Conservation (phyloP, 2,329 filamentous ascomycete genomes). For the Drechslera avenae region DNA sequence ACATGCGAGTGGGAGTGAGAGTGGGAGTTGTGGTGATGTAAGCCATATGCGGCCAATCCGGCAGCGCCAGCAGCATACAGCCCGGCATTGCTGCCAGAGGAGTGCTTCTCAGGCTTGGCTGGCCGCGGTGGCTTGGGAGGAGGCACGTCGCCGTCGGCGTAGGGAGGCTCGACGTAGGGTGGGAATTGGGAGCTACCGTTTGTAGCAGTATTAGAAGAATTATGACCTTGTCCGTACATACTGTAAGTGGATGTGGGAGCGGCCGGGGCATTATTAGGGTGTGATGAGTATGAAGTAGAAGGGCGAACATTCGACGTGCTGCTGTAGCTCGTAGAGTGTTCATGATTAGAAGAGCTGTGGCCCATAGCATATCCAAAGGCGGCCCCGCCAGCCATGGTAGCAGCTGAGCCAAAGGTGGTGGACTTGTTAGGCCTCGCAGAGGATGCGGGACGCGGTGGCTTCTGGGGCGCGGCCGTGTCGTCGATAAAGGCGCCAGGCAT, state of each 20-base stretch:
- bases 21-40: conserved; percentile 48
- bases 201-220: conserved; percentile 34
- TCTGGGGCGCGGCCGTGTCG: conserved; percentile 36
- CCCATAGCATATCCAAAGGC: conserved; percentile 51
- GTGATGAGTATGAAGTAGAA: conserved; percentile 31
- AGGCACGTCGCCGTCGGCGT: conserved; percentile 26
- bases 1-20: conserved; percentile 37
- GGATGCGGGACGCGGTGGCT: conserved; percentile 37
- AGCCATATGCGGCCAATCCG: conserved; percentile 54
- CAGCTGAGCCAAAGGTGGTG: conserved; percentile 43
- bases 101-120: conserved; percentile 51
- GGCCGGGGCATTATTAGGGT: conserved; percentile 27
- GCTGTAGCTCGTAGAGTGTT: conserved; percentile 33
- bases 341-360: conserved; percentile 39
- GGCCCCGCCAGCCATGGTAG: conserved; percentile 48
- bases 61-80: conserved; percentile 55
- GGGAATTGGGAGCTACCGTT: conserved; percentile 41
- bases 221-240: conserved; percentile 39
- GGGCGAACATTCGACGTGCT: conserved; percentile 30
- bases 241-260: conserved; percentile 14
- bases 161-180: conserved; percentile 32
- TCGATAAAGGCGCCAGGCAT: conserved; percentile 48
- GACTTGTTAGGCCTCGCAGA: conserved; percentile 36
- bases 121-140: conserved; percentile 45
- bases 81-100: conserved; percentile 50